Base-by-base conservation (phyloP, 2,329 filamentous ascomycete genomes). In the Bretziella fagacearum region DNA sequence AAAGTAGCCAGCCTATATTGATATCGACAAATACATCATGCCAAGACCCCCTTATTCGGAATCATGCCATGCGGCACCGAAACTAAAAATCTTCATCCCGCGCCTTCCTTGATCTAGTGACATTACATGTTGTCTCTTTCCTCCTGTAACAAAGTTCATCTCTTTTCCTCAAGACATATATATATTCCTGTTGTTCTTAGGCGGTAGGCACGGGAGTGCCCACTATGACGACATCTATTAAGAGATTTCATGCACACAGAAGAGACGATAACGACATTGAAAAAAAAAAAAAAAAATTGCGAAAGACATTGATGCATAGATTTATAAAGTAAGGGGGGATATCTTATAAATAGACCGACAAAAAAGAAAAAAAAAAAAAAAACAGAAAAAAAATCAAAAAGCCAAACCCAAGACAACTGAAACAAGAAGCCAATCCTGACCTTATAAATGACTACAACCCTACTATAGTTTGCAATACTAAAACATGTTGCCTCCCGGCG, bases 401-500 rank as follows among this genome's bases (percentile, higher is more conserved):
- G 17, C 26, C 13, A 26, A 42, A 43, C 18, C 18, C 13, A 26
- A 20, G 29, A 18, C n/a, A 30, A 27, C 20, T 10, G n/a, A 36
- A 36, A 36, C 15, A 15, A 22, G 10, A 15, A 22, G 22, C n/a
- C 23, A 36, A 36, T 7, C 6, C 33, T 36, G 15, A 20, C 8
- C n/a, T 36, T 17, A 4, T n/a, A 6, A n/a, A 17, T 8, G 15
- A 7, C 11, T 5, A 4, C 15, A 36, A 36, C 33, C 33, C 33
- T 36, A 36, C n/a, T 15, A 36, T 36, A 29, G 17, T 10, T 13
- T 3, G 22, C 17, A 44, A 22, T 23, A 11, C 17, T 44, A 44
- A 18, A 44, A 44, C 41, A 44, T 44, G 13, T 44, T 44, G 2
- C 18, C 29, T 20, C 41, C 41, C 15, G 13, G 26, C 7, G 41